These are phyloP conservation scores for Amanita rubescens DNA, from an alignment of 768 basidiomycete species.

Conservation along the genomic window DNA sequence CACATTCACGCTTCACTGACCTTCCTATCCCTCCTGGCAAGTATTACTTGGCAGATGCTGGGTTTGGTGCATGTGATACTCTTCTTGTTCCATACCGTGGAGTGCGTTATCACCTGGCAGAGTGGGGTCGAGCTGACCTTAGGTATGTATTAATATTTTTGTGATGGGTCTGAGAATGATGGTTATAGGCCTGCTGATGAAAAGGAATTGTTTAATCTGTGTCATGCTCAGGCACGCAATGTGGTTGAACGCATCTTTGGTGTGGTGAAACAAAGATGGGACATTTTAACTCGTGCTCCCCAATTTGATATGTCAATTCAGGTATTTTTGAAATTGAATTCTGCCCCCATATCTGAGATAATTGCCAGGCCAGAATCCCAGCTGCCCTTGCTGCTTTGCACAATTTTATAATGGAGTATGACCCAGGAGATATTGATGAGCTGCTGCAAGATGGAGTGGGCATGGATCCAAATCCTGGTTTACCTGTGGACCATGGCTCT, in stretches of 20 bases:
- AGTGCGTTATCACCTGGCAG: background rate
- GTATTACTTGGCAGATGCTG: constrained; percentile 31
- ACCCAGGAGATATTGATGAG: background rate
- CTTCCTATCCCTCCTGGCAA: constrained; percentile 24
- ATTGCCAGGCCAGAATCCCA: background rate
- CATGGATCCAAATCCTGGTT: no score
- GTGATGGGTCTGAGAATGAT: no score
- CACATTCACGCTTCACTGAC: constrained; percentile 18
- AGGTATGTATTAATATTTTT: no score
- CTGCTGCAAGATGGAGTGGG: background rate
- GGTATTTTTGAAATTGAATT: no score
- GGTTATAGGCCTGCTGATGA: background rate
- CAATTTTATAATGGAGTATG: background rate
- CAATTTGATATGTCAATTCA: background rate
- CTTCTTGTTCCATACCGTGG: constrained; percentile 31
- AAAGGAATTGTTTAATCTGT: constrained; percentile 30
- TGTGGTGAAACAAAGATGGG: constrained; percentile 5
- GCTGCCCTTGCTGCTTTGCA: background rate
- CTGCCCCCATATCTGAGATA: no score
- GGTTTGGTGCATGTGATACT: constrained; percentile 25
- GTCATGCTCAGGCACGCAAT: constrained; percentile 26
- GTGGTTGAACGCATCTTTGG: no score
- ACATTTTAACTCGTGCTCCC: background rate
- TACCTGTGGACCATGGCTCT: no score
- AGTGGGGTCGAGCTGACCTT: background rate